Conservation (phyloP, 2,329 filamentous ascomycete genomes). For the Fusarium sp. region DNA sequence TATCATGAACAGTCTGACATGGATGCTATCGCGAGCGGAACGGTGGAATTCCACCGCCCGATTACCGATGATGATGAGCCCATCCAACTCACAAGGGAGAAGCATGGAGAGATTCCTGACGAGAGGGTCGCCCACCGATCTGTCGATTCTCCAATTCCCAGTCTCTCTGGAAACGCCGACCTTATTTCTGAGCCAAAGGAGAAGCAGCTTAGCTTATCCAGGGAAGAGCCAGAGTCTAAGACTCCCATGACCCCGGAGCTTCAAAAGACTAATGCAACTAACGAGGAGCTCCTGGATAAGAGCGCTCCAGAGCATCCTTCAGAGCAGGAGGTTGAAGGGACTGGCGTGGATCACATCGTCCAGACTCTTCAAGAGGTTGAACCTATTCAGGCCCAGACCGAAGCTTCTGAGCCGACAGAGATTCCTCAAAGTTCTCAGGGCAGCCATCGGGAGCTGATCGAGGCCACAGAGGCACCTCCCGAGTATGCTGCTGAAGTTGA, state of each 20-base stretch:
- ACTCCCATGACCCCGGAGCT: slow-evolving; percentile 1
- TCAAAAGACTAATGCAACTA: not conserved
- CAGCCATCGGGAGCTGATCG: slow-evolving; percentile 33
- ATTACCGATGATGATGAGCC: slow-evolving; percentile 42
- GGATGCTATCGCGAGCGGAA: slow-evolving; percentile 42
- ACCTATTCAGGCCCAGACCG: not conserved
- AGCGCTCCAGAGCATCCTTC: slow-evolving; percentile 3
- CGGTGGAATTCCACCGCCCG: slow-evolving; percentile 43
- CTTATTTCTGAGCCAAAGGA: not conserved
- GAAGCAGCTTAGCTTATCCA: not conserved
- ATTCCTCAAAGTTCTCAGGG: slow-evolving; percentile 17
- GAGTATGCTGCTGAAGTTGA: slow-evolving; percentile 25
- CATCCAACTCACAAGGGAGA: slow-evolving; percentile 41
- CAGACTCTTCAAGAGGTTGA: not conserved
- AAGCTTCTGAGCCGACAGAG: not conserved
- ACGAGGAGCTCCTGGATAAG: slow-evolving; percentile 5
- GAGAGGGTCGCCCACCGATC: slow-evolving; percentile 25
- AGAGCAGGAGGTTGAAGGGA: slow-evolving; percentile 5
- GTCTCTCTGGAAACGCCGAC: slow-evolving; percentile 33
- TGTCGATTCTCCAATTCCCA: slow-evolving; percentile 39
- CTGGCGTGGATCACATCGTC: not conserved
- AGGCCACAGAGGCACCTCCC: slow-evolving; percentile 18
- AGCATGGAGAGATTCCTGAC: slow-evolving; percentile 16
- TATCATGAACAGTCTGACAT: slow-evolving; percentile 46
- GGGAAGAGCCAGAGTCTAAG: slow-evolving; percentile 12